Evolutionary conservation across 106 monocot genomes (phyloP).

Genomic region (Chionographis japonica): DNA sequence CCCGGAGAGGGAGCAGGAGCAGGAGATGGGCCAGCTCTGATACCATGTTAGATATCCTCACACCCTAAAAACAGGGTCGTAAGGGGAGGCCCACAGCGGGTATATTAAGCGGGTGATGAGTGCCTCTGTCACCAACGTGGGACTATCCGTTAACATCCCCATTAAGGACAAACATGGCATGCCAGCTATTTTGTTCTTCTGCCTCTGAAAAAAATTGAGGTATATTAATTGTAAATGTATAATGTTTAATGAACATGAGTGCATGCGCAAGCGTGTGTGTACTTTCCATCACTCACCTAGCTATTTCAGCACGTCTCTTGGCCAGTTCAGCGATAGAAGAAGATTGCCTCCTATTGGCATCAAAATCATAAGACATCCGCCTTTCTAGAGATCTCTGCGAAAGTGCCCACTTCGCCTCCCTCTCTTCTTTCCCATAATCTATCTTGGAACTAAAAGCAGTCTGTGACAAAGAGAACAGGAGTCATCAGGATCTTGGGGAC

Average conservation of each 20-base stretch:
- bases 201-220: too few relatives aligned
- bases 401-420: conserved; percentile 51
- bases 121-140: too few relatives aligned
- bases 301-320: conserved; percentile 59
- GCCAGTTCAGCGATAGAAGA: conserved; percentile 48
- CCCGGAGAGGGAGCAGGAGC: too few relatives aligned
- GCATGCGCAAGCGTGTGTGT: neutral
- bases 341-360: conserved; percentile 20
- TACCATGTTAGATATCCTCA: too few relatives aligned
- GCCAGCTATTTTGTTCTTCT: too few relatives aligned
- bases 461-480: conserved; percentile 11
- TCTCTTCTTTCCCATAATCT: conserved; percentile 60
- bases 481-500: neutral
- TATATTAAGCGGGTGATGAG: too few relatives aligned
- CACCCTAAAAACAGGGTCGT: too few relatives aligned
- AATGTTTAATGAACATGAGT: neutral
- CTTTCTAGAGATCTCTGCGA: conserved; percentile 37
- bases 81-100: too few relatives aligned
- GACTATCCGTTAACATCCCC: too few relatives aligned
- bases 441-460: conserved; percentile 59
- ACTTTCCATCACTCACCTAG: conserved; percentile 29
- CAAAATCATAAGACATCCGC: conserved; percentile 17
- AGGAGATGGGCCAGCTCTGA: too few relatives aligned
- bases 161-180: too few relatives aligned
- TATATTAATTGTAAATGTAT: too few relatives aligned